Base-by-base conservation (phyloP, 2,329 filamentous ascomycete genomes). In the Ascosphaera acerosa region DNA sequence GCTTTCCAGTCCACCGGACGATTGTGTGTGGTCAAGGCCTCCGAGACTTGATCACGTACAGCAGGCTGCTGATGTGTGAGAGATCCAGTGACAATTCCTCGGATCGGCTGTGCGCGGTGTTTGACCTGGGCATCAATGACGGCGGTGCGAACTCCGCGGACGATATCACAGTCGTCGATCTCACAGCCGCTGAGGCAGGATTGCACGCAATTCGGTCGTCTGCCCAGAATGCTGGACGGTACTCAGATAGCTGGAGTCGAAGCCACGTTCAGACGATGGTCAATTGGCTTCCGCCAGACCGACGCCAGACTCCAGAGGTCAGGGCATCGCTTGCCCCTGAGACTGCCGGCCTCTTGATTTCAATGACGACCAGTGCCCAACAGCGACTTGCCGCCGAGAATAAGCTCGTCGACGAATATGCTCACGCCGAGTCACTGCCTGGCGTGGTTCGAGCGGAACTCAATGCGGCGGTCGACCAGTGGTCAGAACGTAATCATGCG, bases 1-100 rank as follows among this genome's bases (percentile, higher is more conserved):
- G 70, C 4, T 80, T 78, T 28, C 82, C 84, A 0, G 80, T 92
- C 1, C 84, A 94, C 46, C 76, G 72, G 45, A 68, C 73, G 1
- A 52, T 92, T 10, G 42, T 92, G 6, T 63, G 90, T 6, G 70
- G 69, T 0, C 63, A 76, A 30, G 81, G 78, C 0, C 53, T 90
- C 2, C 55, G 65, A 32, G 78, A 75, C 5, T 66, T 74, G 1
- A 42, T 55, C 19, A 40, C 48, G 10, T 53, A 50, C 26, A 44
- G 46, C 28, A 42, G 41, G 10, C 35, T 52, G 28, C 37, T 50
- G 26, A n/a, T n/a, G n/a, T n/a, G n/a, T n/a, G 42, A 41, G 15
- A 42, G 44, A 14, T 41, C 49, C 10, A 41, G 46, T 32, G 33
- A 47, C 12, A 44, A 44, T 16, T 17, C 32, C 10, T 49, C 46